phyloP scores from a whole-genome alignment of 1,284 basidiomycete species.

The Jaminaea rosea region DNA sequence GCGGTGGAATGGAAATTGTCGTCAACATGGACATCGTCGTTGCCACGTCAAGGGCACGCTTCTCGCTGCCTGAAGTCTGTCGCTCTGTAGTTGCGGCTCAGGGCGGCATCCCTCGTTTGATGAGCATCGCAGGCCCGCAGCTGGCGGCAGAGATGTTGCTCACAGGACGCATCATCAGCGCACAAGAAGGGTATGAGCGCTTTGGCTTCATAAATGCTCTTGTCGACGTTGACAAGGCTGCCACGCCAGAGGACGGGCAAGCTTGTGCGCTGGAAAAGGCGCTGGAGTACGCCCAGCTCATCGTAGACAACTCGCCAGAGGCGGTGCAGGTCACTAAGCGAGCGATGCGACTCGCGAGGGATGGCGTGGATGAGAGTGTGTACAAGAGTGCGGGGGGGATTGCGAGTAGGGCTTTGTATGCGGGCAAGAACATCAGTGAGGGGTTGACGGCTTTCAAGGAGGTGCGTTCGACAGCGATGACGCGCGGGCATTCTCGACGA shows the following conservation, averaged over 20 bases:
- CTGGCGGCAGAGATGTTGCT: constrained; percentile 69
- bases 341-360: constrained; percentile 22
- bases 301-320: constrained; percentile 66
- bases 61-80: constrained; percentile 72
- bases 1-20: constrained; percentile 69
- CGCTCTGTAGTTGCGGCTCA: constrained; percentile 66
- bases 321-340: constrained; percentile 68
- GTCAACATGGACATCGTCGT: constrained; percentile 75
- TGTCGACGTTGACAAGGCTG: constrained; percentile 57
- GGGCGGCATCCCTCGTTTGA: constrained; percentile 56
- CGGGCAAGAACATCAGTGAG: constrained; percentile 64
- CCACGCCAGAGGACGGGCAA: constrained; percentile 52
- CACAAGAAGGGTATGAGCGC: constrained; percentile 59
- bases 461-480: constrained; percentile 49
- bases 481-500: too few species aligned
- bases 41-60: constrained; percentile 61
- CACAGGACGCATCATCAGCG: constrained; percentile 60
- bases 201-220: constrained; percentile 57
- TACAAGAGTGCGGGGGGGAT: constrained; percentile 52
- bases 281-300: constrained; percentile 57
- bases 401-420: constrained; percentile 57
- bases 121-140: constrained; percentile 49
- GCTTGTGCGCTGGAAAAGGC: constrained; percentile 56
- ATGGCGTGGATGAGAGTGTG: constrained; percentile 54
- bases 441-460: constrained; percentile 52